A percentile compares a stretch with the other conserved stretches of the same genome.
Conservation (phyloP, 805 yeast species). For the Candida suzukii region DNA sequence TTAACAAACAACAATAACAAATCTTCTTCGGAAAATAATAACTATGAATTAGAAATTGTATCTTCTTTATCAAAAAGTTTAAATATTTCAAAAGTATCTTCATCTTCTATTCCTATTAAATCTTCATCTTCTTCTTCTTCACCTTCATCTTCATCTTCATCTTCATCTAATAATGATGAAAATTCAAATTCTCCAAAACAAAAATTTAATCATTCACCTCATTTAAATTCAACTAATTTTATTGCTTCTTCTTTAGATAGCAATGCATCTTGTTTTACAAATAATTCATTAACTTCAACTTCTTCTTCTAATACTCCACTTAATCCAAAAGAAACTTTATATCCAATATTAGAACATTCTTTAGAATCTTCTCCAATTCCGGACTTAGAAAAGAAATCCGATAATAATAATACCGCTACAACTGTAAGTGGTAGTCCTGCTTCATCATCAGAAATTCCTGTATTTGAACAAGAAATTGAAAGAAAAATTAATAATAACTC, state of each 20-base stretch:
- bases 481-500: neutral
- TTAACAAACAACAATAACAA: too few species aligned
- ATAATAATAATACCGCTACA: neutral
- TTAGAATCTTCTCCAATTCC: conserved; percentile 12
- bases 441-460: neutral
- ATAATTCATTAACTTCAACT: conserved; percentile 20
- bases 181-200: conserved; percentile 15
- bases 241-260: conserved; percentile 35
- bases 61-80: conserved; percentile 37
- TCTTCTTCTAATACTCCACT: conserved; percentile 20
- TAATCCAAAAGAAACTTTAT: conserved; percentile 10
- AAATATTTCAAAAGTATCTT: conserved; percentile 21
- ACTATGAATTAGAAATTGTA: conserved; percentile 35
- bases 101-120: conserved; percentile 8
- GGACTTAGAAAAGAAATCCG: neutral
- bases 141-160: conserved; percentile 13
- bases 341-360: conserved; percentile 28
- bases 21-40: conserved; percentile 6
- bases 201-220: conserved; percentile 12
- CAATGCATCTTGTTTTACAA: conserved; percentile 30
- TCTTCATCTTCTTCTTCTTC: conserved; percentile 3
- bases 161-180: too few species aligned
- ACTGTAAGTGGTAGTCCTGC: neutral
- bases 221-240: conserved; percentile 20
- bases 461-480: neutral